Evolutionary conservation across 2,329 filamentous ascomycete genomes (phyloP), one percentile per base, ranked within the genome.

Genomic region (Atkinsonella hypoxylon): DNA sequence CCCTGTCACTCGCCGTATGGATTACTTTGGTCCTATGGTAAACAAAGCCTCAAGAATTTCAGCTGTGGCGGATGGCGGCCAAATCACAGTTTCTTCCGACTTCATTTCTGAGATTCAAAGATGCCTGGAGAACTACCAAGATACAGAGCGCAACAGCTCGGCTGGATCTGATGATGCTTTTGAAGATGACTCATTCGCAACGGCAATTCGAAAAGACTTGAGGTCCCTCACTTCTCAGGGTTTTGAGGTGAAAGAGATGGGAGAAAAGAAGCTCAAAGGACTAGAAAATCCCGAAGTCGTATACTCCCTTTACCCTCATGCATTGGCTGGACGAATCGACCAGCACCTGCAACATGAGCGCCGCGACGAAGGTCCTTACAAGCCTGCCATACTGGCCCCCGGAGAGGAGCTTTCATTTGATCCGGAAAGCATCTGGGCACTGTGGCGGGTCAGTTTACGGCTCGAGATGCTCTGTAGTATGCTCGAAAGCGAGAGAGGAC

Each of bases 21-120:
- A 98, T 62, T 98, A 98, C 70, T 98, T 97, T 64, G 93, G 93
- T 0, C 93, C 93, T 13, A 98, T 98, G 89, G 93, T 98, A 61
- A 98, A 98, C 70, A 90, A 94, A 62, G 89, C 93, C 0, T 86
- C 93, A 15, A 86, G 93, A 70, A 95, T 98, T 57, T 93, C 89
- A 7, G 85, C 88, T 20, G 90, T 95, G 42, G 93, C 93, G 36
- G 93, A 98, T 64, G 93, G 93, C 54, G 93, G 93, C 0, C 91
- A 98, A 65, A 96, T 97, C 57, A 93, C 91, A 0, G 93, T 97
- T 1, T 96, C 90, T 1, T 89, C 89, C 1, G 93, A 98, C 66
- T 97, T 97, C 68, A 95, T 98, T 62, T 87, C 87, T 12, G 93
- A 98, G 66, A 91, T 97, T 50, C 89, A 95, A 64, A 82, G 89